Evolutionary conservation across 345 rosid species (phyloP), one percentile per base, ranked within the genome.

Genomic region (Acer campestre): DNA sequence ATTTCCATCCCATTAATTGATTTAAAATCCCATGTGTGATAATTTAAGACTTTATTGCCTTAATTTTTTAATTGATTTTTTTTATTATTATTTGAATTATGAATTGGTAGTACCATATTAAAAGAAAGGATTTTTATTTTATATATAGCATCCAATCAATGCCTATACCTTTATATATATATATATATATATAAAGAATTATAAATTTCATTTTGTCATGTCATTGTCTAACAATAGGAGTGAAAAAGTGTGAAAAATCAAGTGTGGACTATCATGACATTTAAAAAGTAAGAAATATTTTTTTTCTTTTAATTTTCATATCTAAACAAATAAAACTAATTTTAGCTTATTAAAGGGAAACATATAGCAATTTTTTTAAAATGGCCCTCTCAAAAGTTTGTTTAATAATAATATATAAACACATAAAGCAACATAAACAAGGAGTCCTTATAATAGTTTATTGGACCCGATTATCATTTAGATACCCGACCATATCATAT

Each of bases 341-440:
- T 46, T 11, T 46, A 10, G 49, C 49, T 46, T 46, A 1, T 46
- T 46, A 46, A 46, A 46, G 14, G 49, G 13, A 16, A 53, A 53
- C 1, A 23, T 3, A 61, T 23, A 22, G 65, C 66, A 61, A 9
- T 5, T 10, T 23, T 23, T 61, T 23, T n/a, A n/a, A 61, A 61
- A 3, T 23, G 66, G 6, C 7, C 66, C 17, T 61, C 63, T 68
- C 20, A 73, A 79, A 67, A 49, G 74, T 35, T 25, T 56, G 44
- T 70, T 70, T 48, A 69, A 49, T 1, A 18, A 10, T 31, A 58
- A 7, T n/a, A n/a, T n/a, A n/a, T n/a, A n/a, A n/a, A n/a, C n/a
- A n/a, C n/a, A n/a, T n/a, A n/a, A n/a, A n/a, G 2, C 49, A 46
- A 46, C 49, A 46, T 46, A 46, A 46, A 71, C 35, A 17, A 38